Percentiles rank a stretch among this genome's conserved stretches.
Evolutionary conservation across 2,329 filamentous ascomycete species (phyloP).

Genomic region (Penicillium brasilianum): DNA sequence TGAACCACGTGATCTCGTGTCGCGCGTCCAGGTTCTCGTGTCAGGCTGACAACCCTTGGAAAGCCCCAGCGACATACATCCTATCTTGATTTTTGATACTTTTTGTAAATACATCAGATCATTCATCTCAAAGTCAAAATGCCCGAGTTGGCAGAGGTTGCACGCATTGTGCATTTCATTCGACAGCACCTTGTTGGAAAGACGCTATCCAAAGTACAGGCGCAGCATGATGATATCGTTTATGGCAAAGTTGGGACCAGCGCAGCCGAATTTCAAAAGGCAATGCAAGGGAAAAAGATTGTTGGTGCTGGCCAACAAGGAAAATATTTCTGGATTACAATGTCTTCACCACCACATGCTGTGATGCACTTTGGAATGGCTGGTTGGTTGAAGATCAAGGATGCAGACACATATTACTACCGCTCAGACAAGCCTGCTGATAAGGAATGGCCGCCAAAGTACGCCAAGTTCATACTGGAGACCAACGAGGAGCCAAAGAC

Average conservation of each 20-base stretch:
- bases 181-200: conserved; percentile 83
- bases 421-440: conserved; percentile 64
- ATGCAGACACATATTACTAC: conserved; percentile 79
- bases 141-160: conserved; percentile 66
- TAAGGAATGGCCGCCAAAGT: conserved; percentile 83
- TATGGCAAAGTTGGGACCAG: conserved; percentile 90
- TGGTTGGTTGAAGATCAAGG: conserved; percentile 87
- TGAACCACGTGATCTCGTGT: conserved; percentile 37
- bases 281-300: conserved; percentile 75
- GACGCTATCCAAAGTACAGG: conserved; percentile 70
- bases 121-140: conserved; percentile 34
- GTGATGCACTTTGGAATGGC: conserved; percentile 84
- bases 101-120: conserved; percentile 5
- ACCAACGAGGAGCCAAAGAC: conserved; percentile 66
- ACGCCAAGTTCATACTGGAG: conserved; percentile 82
- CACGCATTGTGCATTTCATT: conserved; percentile 84
- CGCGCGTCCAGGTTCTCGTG: conserved; percentile 26
- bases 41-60: conserved; percentile 9
- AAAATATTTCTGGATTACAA: conserved; percentile 95
- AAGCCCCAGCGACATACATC: conserved; percentile 11
- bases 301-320: conserved; percentile 79
- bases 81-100: not conserved
- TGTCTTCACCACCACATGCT: conserved; percentile 77
- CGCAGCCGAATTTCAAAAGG: conserved; percentile 72
- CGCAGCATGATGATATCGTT: conserved; percentile 79